phyloP scores from a whole-genome alignment of 2,329 filamentous ascomycete genomes.

The Colletotrichum orbiculare region DNA sequence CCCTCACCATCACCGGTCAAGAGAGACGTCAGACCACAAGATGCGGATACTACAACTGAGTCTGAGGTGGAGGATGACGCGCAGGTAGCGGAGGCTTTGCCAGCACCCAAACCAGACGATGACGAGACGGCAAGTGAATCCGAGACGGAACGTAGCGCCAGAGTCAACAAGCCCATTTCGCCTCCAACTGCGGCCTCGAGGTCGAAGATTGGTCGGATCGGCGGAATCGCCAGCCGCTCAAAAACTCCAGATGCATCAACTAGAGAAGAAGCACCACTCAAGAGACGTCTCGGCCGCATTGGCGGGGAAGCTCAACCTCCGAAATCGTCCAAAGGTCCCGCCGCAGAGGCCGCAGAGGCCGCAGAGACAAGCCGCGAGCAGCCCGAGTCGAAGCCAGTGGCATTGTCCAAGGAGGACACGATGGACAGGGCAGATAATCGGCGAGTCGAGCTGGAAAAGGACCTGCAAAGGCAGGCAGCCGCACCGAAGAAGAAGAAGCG shows the following conservation, averaged over 20 bases:
- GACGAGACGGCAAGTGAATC: neutral
- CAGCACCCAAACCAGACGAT: constrained; percentile 1
- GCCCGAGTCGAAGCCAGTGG: constrained; percentile 41
- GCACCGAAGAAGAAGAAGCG: constrained; percentile 67
- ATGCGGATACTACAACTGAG: constrained; percentile 58
- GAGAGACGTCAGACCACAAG: constrained; percentile 37
- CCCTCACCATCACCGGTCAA: constrained; percentile 40
- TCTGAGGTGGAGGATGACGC: constrained; percentile 45
- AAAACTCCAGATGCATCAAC: constrained; percentile 34
- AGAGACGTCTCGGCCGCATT: constrained; percentile 54
- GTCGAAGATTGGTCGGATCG: neutral
- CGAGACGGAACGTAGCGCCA: too few species aligned
- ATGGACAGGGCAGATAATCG: constrained; percentile 60
- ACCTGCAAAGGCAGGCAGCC: constrained; percentile 61
- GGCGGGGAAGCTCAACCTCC: constrained; percentile 44
- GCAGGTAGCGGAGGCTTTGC: constrained; percentile 3
- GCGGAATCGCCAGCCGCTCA: constrained; percentile 3
- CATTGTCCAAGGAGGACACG: constrained; percentile 54
- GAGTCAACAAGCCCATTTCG: too few species aligned
- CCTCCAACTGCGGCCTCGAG: neutral
- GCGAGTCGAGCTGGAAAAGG: constrained; percentile 61
- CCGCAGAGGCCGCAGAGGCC: neutral
- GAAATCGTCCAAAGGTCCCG: constrained; percentile 28
- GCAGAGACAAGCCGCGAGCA: constrained; percentile 31
- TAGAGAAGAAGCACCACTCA: constrained; percentile 42